These are phyloP conservation scores for Rhizodiscina lignyota DNA, from an alignment of 495 filamentous ascomycete genomes.

Conservation along the genomic window DNA sequence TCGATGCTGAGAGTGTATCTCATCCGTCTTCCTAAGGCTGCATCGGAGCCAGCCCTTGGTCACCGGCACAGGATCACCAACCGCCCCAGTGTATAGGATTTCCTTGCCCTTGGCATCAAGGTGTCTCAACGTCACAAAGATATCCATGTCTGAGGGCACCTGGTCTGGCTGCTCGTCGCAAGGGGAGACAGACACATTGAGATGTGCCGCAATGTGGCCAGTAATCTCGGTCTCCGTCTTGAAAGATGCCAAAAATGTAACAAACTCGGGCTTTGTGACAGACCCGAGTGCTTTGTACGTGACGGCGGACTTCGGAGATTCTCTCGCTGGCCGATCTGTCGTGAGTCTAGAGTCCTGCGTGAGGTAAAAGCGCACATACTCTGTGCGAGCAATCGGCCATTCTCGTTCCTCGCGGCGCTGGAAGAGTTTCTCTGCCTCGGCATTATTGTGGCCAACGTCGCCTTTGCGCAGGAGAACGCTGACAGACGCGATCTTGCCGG, in stretches of 20 bases:
- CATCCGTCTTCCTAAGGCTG: slow-evolving; percentile 34
- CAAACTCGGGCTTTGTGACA: slow-evolving; percentile 25
- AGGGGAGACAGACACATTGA: slow-evolving; percentile 39
- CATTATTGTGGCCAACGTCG: slow-evolving; percentile 44
- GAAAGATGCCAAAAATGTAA: slow-evolving; percentile 42
- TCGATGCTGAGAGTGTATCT: slow-evolving; percentile 30
- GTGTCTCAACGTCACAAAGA: slow-evolving; percentile 48
- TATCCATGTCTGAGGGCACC: slow-evolving; percentile 37
- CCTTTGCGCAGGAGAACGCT: slow-evolving; percentile 42
- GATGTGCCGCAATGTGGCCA: slow-evolving; percentile 43
- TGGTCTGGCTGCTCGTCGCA: slow-evolving; percentile 11
- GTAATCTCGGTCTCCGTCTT: slow-evolving; percentile 45
- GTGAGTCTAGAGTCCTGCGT: slow-evolving; percentile 21
- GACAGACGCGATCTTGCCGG: slow-evolving; percentile 37
- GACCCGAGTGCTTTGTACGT: slow-evolving; percentile 39
- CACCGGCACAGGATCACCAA: slow-evolving; percentile 32
- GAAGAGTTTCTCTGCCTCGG: slow-evolving; percentile 35
- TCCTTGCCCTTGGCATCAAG: slow-evolving; percentile 37
- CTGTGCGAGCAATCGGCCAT: slow-evolving; percentile 47
- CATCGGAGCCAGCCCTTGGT: slow-evolving; percentile 42
- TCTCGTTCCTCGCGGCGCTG: slow-evolving; percentile 32
- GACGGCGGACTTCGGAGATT: slow-evolving; percentile 19
- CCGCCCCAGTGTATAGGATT: slow-evolving; percentile 45
- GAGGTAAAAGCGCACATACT: slow-evolving; percentile 41
- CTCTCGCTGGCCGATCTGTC: slow-evolving; percentile 6